These are phyloP conservation scores for Persicaria tinctoria DNA, from an alignment of 148 eudicot species.

Conservation along the genomic window DNA sequence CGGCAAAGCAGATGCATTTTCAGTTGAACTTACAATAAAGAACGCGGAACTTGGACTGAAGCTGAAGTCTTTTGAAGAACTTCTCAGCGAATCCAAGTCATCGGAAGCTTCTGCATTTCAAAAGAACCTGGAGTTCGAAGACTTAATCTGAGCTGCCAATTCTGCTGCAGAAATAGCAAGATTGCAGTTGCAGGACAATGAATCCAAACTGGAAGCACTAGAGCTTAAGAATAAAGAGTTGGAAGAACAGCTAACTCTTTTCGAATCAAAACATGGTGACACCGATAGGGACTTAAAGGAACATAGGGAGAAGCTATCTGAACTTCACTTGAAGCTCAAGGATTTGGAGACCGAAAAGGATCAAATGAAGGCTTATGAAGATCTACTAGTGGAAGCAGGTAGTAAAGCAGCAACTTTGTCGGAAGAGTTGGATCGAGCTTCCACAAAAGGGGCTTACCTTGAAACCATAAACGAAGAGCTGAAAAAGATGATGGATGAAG, in stretches of 20 bases:
- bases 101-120: slow-evolving; percentile 31
- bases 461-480: slow-evolving; percentile 56
- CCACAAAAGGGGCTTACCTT: slow-evolving; percentile 33
- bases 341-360: not conserved
- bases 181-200: slow-evolving; percentile 29
- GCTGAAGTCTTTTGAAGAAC: slow-evolving; percentile 37
- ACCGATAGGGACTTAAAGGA: slow-evolving; percentile 35
- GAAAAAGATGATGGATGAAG: slow-evolving; percentile 37
- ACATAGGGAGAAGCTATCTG: slow-evolving; percentile 21
- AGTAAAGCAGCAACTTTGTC: slow-evolving; percentile 34
- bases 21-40: slow-evolving; percentile 37
- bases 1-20: slow-evolving; percentile 28
- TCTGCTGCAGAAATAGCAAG: slow-evolving; percentile 33
- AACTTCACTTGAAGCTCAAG: not conserved
- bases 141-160: slow-evolving; percentile 26
- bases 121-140: slow-evolving; percentile 44
- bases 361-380: not conserved
- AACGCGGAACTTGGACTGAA: slow-evolving; percentile 43
- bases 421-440: slow-evolving; percentile 40
- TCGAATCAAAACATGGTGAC: slow-evolving; percentile 25
- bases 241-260: slow-evolving; percentile 30
- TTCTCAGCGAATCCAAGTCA: slow-evolving; percentile 40
- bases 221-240: slow-evolving; percentile 37
- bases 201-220: slow-evolving; percentile 22
- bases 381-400: slow-evolving; percentile 37